These are phyloP conservation scores for Cladobotryum mycophilum DNA, from an alignment of 2,329 filamentous ascomycete genomes.

Conservation along the genomic window DNA sequence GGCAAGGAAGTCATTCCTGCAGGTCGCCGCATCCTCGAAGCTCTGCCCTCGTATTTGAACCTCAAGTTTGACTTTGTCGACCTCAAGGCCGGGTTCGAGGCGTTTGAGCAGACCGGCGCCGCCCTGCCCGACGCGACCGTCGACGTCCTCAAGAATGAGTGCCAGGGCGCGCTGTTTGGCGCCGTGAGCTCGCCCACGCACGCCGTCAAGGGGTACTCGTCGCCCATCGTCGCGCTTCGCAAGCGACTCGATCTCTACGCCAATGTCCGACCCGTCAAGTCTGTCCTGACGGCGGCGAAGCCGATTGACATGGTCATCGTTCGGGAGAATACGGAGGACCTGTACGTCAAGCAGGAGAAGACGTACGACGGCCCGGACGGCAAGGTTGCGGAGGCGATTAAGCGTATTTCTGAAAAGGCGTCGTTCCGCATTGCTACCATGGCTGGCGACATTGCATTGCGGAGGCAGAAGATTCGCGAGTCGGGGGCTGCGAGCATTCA, in stretches of 20 bases:
- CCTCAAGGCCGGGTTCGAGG: slow-evolving; percentile 87
- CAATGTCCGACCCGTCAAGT: slow-evolving; percentile 95
- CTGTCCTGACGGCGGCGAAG: slow-evolving; percentile 55
- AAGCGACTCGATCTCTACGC: slow-evolving; percentile 94
- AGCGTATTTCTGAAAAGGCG: slow-evolving; percentile 86
- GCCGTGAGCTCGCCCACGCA: slow-evolving; percentile 88
- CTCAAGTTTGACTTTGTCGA: slow-evolving; percentile 93
- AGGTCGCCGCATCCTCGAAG: slow-evolving; percentile 84
- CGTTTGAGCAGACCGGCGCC: slow-evolving; percentile 81
- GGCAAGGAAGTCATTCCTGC: slow-evolving; percentile 97
- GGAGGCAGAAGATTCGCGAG: slow-evolving; percentile 73
- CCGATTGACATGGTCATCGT: slow-evolving; percentile 97
- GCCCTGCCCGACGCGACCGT: slow-evolving; percentile 90
- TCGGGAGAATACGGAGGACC: slow-evolving; percentile 96
- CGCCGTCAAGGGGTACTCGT: slow-evolving; percentile 91
- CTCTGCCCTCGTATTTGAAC: slow-evolving; percentile 81
- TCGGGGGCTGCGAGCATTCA: slow-evolving; percentile 53
- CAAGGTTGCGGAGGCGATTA: slow-evolving; percentile 94
- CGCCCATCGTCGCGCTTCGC: slow-evolving; percentile 91
- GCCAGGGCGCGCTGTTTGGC: slow-evolving; percentile 93
- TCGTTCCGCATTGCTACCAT: slow-evolving; percentile 82
- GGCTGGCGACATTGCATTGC: slow-evolving; percentile 88
- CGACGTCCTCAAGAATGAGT: slow-evolving; percentile 80
- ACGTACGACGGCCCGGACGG: slow-evolving; percentile 69
- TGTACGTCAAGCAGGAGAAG: slow-evolving; percentile 95